Base-by-base conservation (phyloP, 2,329 filamentous ascomycete species). In the Sarocladiaceae sp. region DNA sequence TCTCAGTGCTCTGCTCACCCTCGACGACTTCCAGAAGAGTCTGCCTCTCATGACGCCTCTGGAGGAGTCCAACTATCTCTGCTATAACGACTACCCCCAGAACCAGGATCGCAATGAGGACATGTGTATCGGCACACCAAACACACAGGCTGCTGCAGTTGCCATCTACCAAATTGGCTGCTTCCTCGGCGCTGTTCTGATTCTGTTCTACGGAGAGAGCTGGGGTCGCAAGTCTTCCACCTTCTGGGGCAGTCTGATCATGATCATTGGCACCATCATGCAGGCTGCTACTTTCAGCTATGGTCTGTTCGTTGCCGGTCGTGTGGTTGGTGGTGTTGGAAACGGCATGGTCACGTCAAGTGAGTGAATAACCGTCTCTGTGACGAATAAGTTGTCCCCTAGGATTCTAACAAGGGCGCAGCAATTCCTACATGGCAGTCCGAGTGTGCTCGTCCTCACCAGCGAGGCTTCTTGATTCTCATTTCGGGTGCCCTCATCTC, bases 171-270 rank as follows among this genome's bases (percentile, higher is more conserved):
- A 58, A 33, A 53, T 58, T 18, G 56, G 56, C 6, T 58, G 56
- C 45, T 58, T 58, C 39, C 23, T 60, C 12, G 57, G 58, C 2
- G 58, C 56, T 1, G 48, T 60, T 1, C 49, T 59, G 2, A 53
- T 59, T 23, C 50, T 60, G 13, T 58, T 57, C 32, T 54, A 57
- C 11, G 58, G 57, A 7, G 58, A 60, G 42, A 51, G 45, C 1
- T 58, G 55, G 56, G 58, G 58, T 1, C 55, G 58, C 20, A 58
- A 57, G 48, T 58, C 56, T 0, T 60, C 58, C 1, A 59, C 57
- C 3, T 59, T 60, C 35, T 60, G 57, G 56, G 57, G 57, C 20
- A 57, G 54, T 33, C 44, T 51, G 2, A 56, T 60, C 26, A 60
- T 60, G 58, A 55, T 58, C 23, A 45, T 60, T 6, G 55, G 58